phyloP scores from a whole-genome alignment of 2,329 filamentous ascomycete species.

The Sclerotinia borealis region DNA sequence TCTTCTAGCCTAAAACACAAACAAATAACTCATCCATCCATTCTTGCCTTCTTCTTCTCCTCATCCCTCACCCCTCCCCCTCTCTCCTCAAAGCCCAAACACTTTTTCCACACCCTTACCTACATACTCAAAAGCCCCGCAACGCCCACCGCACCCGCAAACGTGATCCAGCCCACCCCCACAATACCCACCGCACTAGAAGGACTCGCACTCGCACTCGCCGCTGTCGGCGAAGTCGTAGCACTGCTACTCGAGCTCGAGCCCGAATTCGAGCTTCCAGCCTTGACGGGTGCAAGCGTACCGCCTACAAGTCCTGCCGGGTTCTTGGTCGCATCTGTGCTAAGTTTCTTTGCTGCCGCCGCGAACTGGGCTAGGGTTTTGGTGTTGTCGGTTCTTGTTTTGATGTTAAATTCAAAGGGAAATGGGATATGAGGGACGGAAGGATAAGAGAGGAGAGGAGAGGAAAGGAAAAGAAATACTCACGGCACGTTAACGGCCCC shows the following conservation, averaged over 20 bases:
- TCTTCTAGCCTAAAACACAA: not conserved
- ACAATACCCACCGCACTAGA: not conserved
- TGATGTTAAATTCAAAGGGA: not conserved
- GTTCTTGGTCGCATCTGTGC: not conserved
- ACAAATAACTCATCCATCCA: not conserved
- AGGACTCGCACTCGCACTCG: not conserved
- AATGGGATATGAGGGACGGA: not conserved
- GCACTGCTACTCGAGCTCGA: not conserved
- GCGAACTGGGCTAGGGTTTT: not conserved
- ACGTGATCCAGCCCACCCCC: not conserved
- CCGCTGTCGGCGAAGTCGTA: not conserved
- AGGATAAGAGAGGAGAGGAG: not conserved
- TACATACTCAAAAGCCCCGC: not conserved
- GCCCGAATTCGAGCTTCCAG: not conserved
- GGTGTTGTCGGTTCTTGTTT: not conserved
- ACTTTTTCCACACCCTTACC: too few relatives aligned
- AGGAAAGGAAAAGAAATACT: constrained; percentile 24
- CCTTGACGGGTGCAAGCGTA: not conserved
- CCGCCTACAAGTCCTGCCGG: not conserved
- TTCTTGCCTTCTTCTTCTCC: not conserved
- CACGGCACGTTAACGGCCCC: constrained; percentile 38
- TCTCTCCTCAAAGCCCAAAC: not conserved
- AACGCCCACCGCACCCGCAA: not conserved
- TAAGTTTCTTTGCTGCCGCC: not conserved
- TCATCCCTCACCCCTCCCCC: not conserved